phyloP scores from a whole-genome alignment of 495 filamentous ascomycete species.

The Daldinia bambusicola region DNA sequence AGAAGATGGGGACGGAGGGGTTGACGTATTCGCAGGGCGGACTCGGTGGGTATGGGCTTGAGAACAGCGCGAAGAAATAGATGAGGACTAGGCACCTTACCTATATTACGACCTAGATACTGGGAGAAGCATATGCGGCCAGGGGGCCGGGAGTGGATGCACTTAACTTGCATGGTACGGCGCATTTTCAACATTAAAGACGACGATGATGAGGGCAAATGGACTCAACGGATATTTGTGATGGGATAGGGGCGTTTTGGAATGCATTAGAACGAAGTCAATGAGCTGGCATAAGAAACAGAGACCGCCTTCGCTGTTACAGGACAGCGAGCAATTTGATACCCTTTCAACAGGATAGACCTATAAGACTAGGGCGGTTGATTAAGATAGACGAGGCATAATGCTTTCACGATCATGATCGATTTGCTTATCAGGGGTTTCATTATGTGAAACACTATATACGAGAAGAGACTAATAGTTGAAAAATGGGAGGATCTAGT shows the following conservation, averaged over 20 bases:
- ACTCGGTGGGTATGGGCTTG: constrained; percentile 83
- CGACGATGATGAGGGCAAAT: background rate
- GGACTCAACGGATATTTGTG: constrained; percentile 16
- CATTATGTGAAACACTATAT: background rate
- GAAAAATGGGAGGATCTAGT: background rate
- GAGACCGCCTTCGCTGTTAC: background rate
- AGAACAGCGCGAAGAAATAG: constrained; percentile 60
- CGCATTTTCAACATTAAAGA: constrained; percentile 42
- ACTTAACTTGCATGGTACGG: constrained; percentile 49
- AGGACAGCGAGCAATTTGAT: constrained; percentile 28
- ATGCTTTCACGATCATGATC: background rate
- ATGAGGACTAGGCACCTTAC: background rate
- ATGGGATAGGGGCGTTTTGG: constrained; percentile 29
- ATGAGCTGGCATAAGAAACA: constrained; percentile 11
- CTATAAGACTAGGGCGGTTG: constrained; percentile 11
- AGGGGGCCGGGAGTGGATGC: constrained; percentile 36
- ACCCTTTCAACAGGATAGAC: constrained; percentile 51
- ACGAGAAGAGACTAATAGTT: background rate
- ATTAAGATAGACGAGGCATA: constrained; percentile 1
- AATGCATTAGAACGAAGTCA: constrained; percentile 17
- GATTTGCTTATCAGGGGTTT: background rate
- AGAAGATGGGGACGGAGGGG: constrained; percentile 68
- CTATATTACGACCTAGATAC: background rate
- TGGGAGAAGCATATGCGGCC: constrained; percentile 1
- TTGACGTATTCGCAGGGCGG: constrained; percentile 77